Percentiles rank a stretch among this genome's conserved stretches.
phyloP scores from a whole-genome alignment of 2,329 filamentous ascomycete genomes.

The Fusarium sp. region DNA sequence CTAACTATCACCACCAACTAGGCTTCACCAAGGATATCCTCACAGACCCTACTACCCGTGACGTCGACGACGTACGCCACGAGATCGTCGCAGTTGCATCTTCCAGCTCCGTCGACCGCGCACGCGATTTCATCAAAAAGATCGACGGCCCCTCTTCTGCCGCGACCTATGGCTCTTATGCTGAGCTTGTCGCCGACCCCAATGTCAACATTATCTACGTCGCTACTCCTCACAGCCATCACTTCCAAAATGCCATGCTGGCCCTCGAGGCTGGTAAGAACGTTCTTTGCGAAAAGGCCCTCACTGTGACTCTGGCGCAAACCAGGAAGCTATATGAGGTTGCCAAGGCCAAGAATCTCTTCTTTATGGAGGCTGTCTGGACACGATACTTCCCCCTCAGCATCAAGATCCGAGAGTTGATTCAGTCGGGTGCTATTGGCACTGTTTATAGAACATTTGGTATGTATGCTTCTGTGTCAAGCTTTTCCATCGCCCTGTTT shows the following conservation, averaged over 20 bases:
- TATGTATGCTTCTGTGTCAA: constrained; percentile 48
- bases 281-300: constrained; percentile 91
- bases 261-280: constrained; percentile 86
- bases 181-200: constrained; percentile 81
- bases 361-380: constrained; percentile 92
- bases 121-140: constrained; percentile 78
- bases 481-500: background rate
- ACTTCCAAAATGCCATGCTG: constrained; percentile 92
- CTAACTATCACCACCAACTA: constrained; percentile 52
- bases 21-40: constrained; percentile 84
- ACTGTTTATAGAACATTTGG: constrained; percentile 71
- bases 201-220: constrained; percentile 90
- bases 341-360: constrained; percentile 78
- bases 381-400: constrained; percentile 89
- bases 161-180: constrained; percentile 83
- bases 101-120: constrained; percentile 77
- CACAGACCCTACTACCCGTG: constrained; percentile 76
- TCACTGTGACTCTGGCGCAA: constrained; percentile 87
- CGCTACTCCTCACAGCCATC: constrained; percentile 90
- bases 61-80: constrained; percentile 79
- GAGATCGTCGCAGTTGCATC: constrained; percentile 84
- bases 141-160: constrained; percentile 76
- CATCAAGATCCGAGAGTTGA: constrained; percentile 77
- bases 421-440: constrained; percentile 67
- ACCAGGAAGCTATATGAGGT: constrained; percentile 77